A percentile compares a stretch with the other conserved stretches of the same genome.
Conservation (phyloP, 768 basidiomycete species). For the Clitopilus hobsonii region DNA sequence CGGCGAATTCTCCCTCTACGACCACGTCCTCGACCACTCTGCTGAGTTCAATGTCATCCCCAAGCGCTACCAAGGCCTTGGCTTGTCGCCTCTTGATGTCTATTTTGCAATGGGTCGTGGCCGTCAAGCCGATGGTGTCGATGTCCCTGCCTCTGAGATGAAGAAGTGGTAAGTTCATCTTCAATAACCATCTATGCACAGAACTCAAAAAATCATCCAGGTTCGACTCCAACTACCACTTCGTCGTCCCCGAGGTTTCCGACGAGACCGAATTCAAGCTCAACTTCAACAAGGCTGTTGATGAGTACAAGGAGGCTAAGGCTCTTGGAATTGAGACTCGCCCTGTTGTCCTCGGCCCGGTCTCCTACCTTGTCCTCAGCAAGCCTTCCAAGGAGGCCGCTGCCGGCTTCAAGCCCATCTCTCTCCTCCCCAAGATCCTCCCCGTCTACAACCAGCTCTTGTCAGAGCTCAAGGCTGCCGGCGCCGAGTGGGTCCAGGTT, state of each 20-base stretch:
- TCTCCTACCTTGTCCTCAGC: conserved; percentile 92
- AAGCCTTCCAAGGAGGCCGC: conserved; percentile 85
- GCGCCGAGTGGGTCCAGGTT: conserved; percentile 92
- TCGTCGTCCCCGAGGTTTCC: conserved; percentile 94
- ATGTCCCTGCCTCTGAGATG: conserved; percentile 98
- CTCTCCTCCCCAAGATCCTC: conserved; percentile 83
- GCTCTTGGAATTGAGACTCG: conserved; percentile 84
- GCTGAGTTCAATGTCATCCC: conserved; percentile 96
- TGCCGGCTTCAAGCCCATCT: conserved; percentile 84
- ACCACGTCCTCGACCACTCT: conserved; percentile 97
- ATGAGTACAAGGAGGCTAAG: conserved; percentile 94
- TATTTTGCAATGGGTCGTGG: conserved; percentile 99
- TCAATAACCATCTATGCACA: neutral
- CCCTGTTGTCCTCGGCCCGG: conserved; percentile 92
- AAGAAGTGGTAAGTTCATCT: conserved; percentile 87
- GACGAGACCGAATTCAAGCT: conserved; percentile 91
- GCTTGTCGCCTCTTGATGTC: conserved; percentile 85
- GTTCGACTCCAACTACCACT: conserved; percentile 99
- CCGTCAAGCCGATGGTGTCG: conserved; percentile 89
- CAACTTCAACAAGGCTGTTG: conserved; percentile 91
- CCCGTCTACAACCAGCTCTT: conserved; percentile 91
- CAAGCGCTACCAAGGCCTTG: conserved; percentile 84
- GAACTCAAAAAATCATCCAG: conserved; percentile 31
- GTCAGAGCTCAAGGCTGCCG: conserved; percentile 85
- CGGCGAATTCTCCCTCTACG: conserved; percentile 97